Evolutionary conservation across 192 early-diverging fungal genomes (phyloP).

Genomic region (Helicostylum pulchrum): DNA sequence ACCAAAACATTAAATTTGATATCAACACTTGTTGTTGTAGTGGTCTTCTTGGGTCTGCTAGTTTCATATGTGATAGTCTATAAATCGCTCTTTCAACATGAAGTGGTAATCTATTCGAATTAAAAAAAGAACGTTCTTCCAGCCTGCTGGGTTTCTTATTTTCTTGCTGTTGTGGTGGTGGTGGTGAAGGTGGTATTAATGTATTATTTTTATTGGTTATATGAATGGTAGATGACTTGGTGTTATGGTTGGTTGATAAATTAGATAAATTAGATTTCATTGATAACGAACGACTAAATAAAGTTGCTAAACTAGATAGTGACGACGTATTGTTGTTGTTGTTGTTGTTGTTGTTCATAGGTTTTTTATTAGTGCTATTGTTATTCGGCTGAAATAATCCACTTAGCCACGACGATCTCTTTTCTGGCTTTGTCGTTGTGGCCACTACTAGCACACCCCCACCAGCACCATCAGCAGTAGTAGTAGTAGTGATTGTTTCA

Average conservation of each 20-base stretch:
- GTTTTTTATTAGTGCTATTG: too few species aligned
- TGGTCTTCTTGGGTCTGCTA: conserved; percentile 68
- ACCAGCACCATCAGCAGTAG: too few species aligned
- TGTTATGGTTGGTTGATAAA: not conserved
- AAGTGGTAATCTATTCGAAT: conserved; percentile 54
- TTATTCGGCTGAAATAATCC: too few species aligned
- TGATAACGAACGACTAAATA: not conserved
- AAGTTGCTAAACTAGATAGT: too few species aligned
- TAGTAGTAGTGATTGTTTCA: too few species aligned
- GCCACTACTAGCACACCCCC: too few species aligned
- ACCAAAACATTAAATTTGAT: conserved; percentile 85
- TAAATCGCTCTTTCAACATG: conserved; percentile 80
- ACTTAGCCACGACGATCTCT: too few species aligned
- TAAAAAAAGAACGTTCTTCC: conserved; percentile 11
- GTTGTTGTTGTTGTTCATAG: too few species aligned
- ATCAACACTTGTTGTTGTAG: conserved; percentile 72
- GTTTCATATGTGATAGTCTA: conserved; percentile 67
- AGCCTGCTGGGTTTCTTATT: conserved; percentile 6
- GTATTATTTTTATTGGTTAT: not conserved
- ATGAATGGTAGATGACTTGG: not conserved
- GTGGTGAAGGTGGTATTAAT: not conserved
- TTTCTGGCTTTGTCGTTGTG: too few species aligned
- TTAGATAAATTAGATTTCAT: not conserved
- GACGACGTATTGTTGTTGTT: too few species aligned
- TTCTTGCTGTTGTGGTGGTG: not conserved